Evolutionary conservation across 768 basidiomycete genomes (phyloP).

Genomic region (Mrakia frigida): DNA sequence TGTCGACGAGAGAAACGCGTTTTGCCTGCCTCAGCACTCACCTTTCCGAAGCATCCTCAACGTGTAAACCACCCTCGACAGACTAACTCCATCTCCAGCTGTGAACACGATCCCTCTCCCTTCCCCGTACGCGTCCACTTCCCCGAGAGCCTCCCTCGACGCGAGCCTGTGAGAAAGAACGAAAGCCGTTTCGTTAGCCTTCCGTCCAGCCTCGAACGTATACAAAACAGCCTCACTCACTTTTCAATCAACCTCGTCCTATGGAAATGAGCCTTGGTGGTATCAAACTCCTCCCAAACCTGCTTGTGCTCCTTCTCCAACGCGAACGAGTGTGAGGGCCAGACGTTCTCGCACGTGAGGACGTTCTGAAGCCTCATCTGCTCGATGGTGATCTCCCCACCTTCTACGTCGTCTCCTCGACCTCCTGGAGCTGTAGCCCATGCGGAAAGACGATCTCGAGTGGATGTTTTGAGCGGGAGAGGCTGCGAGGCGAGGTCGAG

Average conservation of each 20-base stretch:
- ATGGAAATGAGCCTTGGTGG: slow-evolving; percentile 35
- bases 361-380: slow-evolving; percentile 22
- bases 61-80: slow-evolving; percentile 35
- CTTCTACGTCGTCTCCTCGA: not conserved
- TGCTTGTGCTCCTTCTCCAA: slow-evolving; percentile 32
- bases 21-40: not conserved
- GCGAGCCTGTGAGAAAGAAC: slow-evolving; percentile 31
- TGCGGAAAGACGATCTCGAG: slow-evolving; percentile 5
- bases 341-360: slow-evolving; percentile 22
- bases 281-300: slow-evolving; percentile 41
- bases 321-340: not conserved
- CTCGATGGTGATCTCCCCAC: slow-evolving; percentile 22
- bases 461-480: slow-evolving; percentile 15
- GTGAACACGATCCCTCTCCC: slow-evolving; percentile 48
- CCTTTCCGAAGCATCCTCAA: slow-evolving; percentile 27
- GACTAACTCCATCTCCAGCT: slow-evolving; percentile 47
- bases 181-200: too few species aligned
- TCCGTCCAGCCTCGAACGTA: not conserved
- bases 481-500: slow-evolving; percentile 22
- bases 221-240: too few species aligned
- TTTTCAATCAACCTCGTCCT: slow-evolving; percentile 41
- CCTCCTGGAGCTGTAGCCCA: slow-evolving; percentile 29
- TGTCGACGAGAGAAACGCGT: not conserved
- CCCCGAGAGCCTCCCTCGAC: slow-evolving; percentile 32
- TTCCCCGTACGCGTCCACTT: slow-evolving; percentile 36